Evolutionary conservation across 2,329 filamentous ascomycete genomes (phyloP), one percentile per base, ranked within the genome.

Genomic region (Venturia asperata): DNA sequence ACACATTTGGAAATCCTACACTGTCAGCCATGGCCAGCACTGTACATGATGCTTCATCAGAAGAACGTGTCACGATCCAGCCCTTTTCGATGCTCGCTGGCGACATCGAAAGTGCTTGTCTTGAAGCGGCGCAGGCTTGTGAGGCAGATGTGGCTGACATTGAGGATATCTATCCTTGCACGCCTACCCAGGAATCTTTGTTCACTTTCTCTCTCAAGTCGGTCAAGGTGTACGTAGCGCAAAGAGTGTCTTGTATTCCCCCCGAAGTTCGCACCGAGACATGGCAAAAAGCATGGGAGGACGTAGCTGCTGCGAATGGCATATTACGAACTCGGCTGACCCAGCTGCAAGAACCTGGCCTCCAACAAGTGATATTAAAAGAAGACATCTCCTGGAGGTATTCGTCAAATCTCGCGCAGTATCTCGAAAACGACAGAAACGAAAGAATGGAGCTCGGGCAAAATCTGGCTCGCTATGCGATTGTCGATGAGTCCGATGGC

Each of bases 1-100:
- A 83, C 34, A 81, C 86, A 65, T 86, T 87, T 74, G 74, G 72
- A 21, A 72, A 79, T 62, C 77, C 79, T 30, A 76, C 72, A 9
- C 71, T 81, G 4, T 71, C 78, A 1, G 76, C 72, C 0, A 82
- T 83, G 81, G 79, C 81, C 65, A 71, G 45, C 49, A 74, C 68
- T 71, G 72, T 68, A 65, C 75, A 68, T 15, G 66, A 66, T 6
- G 24, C 73, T 0, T 67, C 68, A 3, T 64, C 67, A 13, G 69
- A 69, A 15, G 68, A 68, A 1, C 64, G 72, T 0, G 66, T 58
- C 4, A 70, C 74, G 39, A 67, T 75, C 5, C 67, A 68, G 69
- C 56, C 74, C 64, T 74, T 77, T 71, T 70, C 77, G 64, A 62
- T 76, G 24, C 64, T 74, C n/a, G 11, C 21, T 69, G 64, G 0